Evolutionary conservation across 768 basidiomycete genomes (phyloP), one percentile per base, ranked within the genome.

Genomic region (Psilocybe cyanescens): DNA sequence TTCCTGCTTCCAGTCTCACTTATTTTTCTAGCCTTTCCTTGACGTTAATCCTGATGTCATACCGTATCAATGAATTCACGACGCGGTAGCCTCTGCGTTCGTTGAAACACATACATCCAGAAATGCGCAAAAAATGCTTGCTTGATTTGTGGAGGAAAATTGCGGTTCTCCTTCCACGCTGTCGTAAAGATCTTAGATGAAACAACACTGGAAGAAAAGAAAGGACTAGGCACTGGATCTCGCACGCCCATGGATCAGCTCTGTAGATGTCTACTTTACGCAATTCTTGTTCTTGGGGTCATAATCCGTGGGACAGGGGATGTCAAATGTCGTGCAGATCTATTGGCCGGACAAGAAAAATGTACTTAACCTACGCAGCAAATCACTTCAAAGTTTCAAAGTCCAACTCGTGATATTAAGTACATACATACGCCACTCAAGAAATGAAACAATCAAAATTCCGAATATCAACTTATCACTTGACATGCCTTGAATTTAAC

Each of bases 401-500:
- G 33, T 11, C 11, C 33, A 24, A 24, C 24, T 24, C 24, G 24
- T 24, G 24, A 24, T 24, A 24, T 24, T 24, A 24, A 24, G 24
- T 24, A 24, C 24, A 24, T 35, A 35, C 33, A 35, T 35, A 35
- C 11, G 33, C 6, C 33, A 11, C 7, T 39, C 44, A 61, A 31
- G 24, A 24, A 44, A 44, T 17, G 11, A 16, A 44, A 61, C 30
- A 44, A 54, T 46, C 39, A 19, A 30, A 17, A 50, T 46, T 31
- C 33, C 33, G 37, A 56, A 52, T 17, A 31, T 31, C 19, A 37
- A 53, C 28, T 30, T 35, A 29, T 71, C 60, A 75, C 59, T 68
- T 64, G 30, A 73, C 65, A 68, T 72, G 73, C 49, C 71, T 69
- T 31, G 76, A 75, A 67, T 88, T 87, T 55, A 87, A 70, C 78